Percentiles rank a stretch among this genome's conserved stretches.
phyloP scores from a whole-genome alignment of 2,329 filamentous ascomycete genomes.

The Ophiosphaerella korrae region DNA sequence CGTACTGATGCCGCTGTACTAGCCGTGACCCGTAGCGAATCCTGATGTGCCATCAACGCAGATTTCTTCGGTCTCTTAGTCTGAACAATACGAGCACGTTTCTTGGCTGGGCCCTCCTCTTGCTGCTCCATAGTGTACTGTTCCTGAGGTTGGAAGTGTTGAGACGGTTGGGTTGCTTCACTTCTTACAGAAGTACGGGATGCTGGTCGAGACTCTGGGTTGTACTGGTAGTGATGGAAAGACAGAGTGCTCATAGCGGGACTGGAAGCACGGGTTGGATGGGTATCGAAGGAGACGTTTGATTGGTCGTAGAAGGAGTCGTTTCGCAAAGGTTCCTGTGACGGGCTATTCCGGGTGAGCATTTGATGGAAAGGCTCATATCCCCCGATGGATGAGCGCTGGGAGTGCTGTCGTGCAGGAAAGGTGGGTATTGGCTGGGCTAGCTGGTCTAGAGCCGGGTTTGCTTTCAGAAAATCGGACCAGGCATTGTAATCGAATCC shows the following conservation, averaged over 20 bases:
- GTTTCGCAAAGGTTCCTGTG: slow-evolving; percentile 29
- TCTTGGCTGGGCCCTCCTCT: slow-evolving; percentile 67
- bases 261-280: slow-evolving; percentile 51
- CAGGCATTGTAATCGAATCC: slow-evolving; percentile 76
- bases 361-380: slow-evolving; percentile 46
- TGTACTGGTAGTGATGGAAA: slow-evolving; percentile 38
- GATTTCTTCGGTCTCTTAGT: slow-evolving; percentile 73
- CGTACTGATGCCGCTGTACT: slow-evolving; percentile 89
- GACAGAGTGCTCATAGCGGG: slow-evolving; percentile 51
- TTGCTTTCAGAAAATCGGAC: slow-evolving; percentile 76
- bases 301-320: slow-evolving; percentile 37
- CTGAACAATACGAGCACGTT: slow-evolving; percentile 78
- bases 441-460: slow-evolving; percentile 55
- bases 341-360: slow-evolving; percentile 39
- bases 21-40: slow-evolving; percentile 86
- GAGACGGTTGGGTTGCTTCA: slow-evolving; percentile 26
- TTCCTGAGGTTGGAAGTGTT: slow-evolving; percentile 26
- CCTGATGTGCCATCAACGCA: slow-evolving; percentile 73
- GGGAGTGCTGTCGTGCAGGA: slow-evolving; percentile 16
- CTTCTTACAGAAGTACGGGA: slow-evolving; percentile 47
- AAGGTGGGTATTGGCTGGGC: slow-evolving; percentile 30
- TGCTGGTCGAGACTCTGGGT: slow-evolving; percentile 43
- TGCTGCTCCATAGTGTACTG: slow-evolving; percentile 34
- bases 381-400: slow-evolving; percentile 32
- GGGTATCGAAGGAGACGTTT: slow-evolving; percentile 30